Base-by-base conservation (phyloP, 2,329 filamentous ascomycete species). In the Claviceps purpurea region DNA sequence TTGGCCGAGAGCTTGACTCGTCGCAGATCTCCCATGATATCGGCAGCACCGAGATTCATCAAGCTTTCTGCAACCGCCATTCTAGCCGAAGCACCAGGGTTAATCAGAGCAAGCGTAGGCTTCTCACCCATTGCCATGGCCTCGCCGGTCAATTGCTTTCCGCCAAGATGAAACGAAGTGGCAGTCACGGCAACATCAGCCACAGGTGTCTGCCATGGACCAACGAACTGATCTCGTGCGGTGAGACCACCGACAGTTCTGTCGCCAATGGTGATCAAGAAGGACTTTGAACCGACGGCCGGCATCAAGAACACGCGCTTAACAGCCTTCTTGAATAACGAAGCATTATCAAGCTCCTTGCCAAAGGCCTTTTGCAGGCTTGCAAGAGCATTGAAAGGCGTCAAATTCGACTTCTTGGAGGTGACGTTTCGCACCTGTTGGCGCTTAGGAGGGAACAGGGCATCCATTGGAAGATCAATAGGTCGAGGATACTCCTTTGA, bases 41-140 rank as follows among this genome's bases (percentile, higher is more conserved):
- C 75, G 34, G 77, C 87, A 52, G 93, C 93, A 40, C 87, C 89
- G 54, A 98, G 75, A 67, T 98, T 98, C 79, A 95, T 83, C 55
- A 98, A 74, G 54, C 87, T 89, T 70, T 98, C 93, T 1, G 85
- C 90, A 54, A 98, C 90, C 2, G 93, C 89, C 93, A 98, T 98
- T 50, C 90, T 82, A 16, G 93, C 90, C 20, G 93, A 97, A 22
- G 93, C 89, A 44, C 83, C 87, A 3, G 91, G 80, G 4, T 87
- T 91, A 54, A 98, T 95, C 22, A 98, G 76, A 5, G 93, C 93
- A 51, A 98, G 71, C 0, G 84, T 85, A 43, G 90, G 88, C 69
- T 87, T 93, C 70, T 96, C 91, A 38, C 93, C 93, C 85, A 95
- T 94, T 1, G 89, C 85, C 88, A 97, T 95, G n/a, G 90, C 90